Base-by-base conservation (phyloP, 805 yeast species). In the Kodamaea nitidulidarum region DNA sequence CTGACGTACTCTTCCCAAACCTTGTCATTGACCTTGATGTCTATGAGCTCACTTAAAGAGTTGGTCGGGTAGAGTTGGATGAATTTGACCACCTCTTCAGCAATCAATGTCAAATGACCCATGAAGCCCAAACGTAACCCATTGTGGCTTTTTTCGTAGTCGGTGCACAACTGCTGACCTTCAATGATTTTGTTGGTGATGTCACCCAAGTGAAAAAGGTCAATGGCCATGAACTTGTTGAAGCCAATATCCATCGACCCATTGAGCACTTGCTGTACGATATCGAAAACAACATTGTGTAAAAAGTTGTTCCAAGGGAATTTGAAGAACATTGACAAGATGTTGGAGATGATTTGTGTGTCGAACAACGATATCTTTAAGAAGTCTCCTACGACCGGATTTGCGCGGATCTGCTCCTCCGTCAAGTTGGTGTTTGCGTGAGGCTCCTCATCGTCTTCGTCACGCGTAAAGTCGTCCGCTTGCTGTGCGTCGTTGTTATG, bases 1-100 rank as follows among this genome's bases (percentile, higher is more conserved):
- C 81, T 82, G 7, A 88, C 95, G 58, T 91, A 93, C 34, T 78
- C 72, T 38, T 78, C 78, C 98, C 98, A 90, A 9, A 71, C 76
- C 15, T 55, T 61, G 41, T 65, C 67, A 40, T 64, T 64, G 21
- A 68, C 57, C 41, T 64, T 65, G 15, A 43, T 50, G 46, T 67
- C 70, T 35, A 68, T 65, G 14, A 60, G 50, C 18, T 57, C 60
- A 43, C 71, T 65, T 14, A 68, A 48, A 4, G 67, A 57, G 39
- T 54, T 57, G 17, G 60, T 52, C 1, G 74, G 74, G 17, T 55
- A 55, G 18, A 56, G 49, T 32, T 56, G 61, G 37, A 55, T 56
- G 42, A 56, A 56, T 39, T 56, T 56, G 35, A 56, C 61, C 15
- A 56, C 61, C 24, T 56, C 61, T 33, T 56, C 61, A n/a, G 61